Conservation (phyloP, 257 asterid species). For the Coffea eugenioides region DNA sequence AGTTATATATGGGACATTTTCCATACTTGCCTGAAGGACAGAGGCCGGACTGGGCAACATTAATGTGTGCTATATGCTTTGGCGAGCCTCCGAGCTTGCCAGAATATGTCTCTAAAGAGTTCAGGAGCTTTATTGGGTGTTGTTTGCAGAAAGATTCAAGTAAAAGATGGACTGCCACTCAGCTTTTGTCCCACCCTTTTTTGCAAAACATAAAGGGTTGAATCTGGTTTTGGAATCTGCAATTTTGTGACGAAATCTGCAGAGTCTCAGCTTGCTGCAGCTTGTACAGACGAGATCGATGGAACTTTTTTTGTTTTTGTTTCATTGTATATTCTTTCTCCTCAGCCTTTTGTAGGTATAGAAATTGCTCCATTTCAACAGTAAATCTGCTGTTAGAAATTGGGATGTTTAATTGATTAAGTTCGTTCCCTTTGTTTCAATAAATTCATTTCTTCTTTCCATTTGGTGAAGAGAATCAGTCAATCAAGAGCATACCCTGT, state of each 20-base stretch:
- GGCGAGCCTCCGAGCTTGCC: constrained; percentile 91
- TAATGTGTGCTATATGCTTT: constrained; percentile 93
- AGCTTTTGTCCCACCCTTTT: constrained; percentile 65
- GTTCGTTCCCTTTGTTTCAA: neutral
- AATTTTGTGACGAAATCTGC: neutral
- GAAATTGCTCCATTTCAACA: constrained; percentile 21
- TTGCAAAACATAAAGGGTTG: constrained; percentile 14
- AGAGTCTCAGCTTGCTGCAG: neutral
- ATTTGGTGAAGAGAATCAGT: neutral
- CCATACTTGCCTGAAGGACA: constrained; percentile 75
- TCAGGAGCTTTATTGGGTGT: constrained; percentile 64
- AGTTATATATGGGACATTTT: constrained; percentile 74
- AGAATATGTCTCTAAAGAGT: constrained; percentile 49
- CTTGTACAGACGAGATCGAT: constrained; percentile 15
- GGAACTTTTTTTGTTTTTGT: neutral
- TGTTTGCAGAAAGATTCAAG: constrained; percentile 86
- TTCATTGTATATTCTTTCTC: constrained; percentile 19
- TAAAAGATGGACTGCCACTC: constrained; percentile 66
- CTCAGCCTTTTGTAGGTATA: neutral
- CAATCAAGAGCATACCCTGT: neutral
- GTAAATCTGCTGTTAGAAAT: constrained; percentile 5
- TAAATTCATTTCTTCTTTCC: neutral
- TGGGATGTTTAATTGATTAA: constrained; percentile 9
- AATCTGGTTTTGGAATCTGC: neutral
- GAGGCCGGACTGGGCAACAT: constrained; percentile 93